Base-by-base conservation (phyloP, 2,329 filamentous ascomycete genomes). In the Tolypocladium cylindrosporum region DNA sequence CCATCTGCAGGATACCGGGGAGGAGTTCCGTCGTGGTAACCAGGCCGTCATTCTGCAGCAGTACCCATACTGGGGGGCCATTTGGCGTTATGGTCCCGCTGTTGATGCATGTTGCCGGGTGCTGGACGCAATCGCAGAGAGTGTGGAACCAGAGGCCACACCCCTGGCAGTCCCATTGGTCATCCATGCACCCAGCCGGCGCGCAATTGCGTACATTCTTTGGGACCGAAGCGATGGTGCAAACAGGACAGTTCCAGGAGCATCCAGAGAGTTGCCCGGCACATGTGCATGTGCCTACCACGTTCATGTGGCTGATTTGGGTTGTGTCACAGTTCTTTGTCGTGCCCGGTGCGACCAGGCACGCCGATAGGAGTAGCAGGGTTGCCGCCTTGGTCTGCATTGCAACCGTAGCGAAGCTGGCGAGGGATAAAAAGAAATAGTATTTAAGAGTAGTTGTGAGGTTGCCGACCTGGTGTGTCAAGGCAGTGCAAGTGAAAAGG, bases 181-280 rank as follows among this genome's bases (percentile, higher is more conserved):
- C 31, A 54, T 60, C 55, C 0, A 62, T 66, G 62, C 69, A 72
- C 3, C 69, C 69, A 19, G 27, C 54, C 9, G 53, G 36, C 52
- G n/a, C 45, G 24, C 45, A 50, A 27, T 50, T 21, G 24, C 24
- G 13, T 19, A 50, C 24, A 36, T 88, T 85, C 14, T 50, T 50
- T 8, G 24, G n/a, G 24, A 50, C 8, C 13, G 19, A 14, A 27
- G n/a, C 31, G 45, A 50, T 4, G 45, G 13, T 24, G 45, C 45
- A 50, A 16, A 50, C 45, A 14, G 7, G 7, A 24, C 48, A 51
- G 48, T 51, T 51, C 9, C 10, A 16, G 11, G 21, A 16, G 24
- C 24, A 51, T 13, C 27, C 48, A 19, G 3, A 19, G n/a, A 14
- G n/a, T 19, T 14, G 19, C 13, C 24, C 45, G 1, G 24, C 14